Base-by-base conservation (phyloP, 768 basidiomycete species). In the Tylopilus sp. region DNA sequence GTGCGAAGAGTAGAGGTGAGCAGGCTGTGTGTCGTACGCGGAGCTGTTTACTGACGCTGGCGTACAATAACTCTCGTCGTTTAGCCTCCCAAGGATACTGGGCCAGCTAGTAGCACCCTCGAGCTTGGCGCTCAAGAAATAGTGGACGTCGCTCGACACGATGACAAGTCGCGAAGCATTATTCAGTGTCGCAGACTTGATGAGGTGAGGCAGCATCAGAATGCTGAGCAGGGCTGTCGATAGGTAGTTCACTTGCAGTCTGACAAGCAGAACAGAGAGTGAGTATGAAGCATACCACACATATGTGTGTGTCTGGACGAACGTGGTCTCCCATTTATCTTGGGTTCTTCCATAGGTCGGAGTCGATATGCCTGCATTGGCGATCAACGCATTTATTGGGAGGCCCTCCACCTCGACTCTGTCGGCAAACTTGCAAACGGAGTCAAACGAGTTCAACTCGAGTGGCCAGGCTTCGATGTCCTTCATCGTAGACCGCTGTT, bases 291-390 rank as follows among this genome's bases (percentile, higher is more conserved):
- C 12, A 9, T 31, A 25, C n/a, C 4, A 18, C 20, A 23, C 31
- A 28, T 31, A 31, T 31, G 15, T 31, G 31, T 9, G 18, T 31
- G 18, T 22, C 40, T 17, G 47, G n/a, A 52, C 71, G 26, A 33
- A 73, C 73, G 58, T 67, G 25, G 57, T 60, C 59, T 74, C 73
- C 63, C 67, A 74, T 26, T 69, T 72, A 41, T 73, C 71, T 28
- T 48, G 46, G 3, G 72, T 73, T 51, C 54, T 59, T 6, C 18
- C 10, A 25, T 65, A 70, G 3, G 48, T 59, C 12, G 11, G 13
- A 1, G 51, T 48, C 4, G 46, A 40, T 17, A 69, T 2, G 15
- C 53, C 67, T 12, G 71, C 72, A 47, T 69, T 71, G 23, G 61
- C 65, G 23, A 73, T 58, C 13, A 74, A 49, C 8, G 64, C 59